Conservation (phyloP, 2,329 filamentous ascomycete genomes). For the Colletotrichum orbiculare region DNA sequence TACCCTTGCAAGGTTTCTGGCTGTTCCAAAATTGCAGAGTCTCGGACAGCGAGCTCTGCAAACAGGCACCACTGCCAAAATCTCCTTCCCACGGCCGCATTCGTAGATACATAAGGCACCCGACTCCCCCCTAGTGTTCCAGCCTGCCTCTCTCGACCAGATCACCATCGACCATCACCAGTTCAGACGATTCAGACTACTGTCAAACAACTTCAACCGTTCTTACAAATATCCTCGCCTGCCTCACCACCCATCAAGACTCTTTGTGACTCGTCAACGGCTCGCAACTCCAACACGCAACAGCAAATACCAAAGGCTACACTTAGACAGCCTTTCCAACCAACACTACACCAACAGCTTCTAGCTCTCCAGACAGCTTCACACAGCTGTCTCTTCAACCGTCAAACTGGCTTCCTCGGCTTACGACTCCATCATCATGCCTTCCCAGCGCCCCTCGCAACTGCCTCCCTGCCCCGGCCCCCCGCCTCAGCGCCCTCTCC, state of each 20-base stretch:
- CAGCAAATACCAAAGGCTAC: conserved; percentile 12
- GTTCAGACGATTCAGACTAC: conserved; percentile 12
- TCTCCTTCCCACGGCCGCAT: conserved; percentile 26
- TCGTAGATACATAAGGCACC: conserved; percentile 38
- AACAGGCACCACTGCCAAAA: conserved; percentile 35
- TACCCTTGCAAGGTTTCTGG: conserved; percentile 36
- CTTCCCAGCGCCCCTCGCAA: conserved; percentile 71
- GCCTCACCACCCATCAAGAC: conserved; percentile 19
- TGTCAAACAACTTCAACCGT: conserved; percentile 15
- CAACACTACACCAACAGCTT: conserved; percentile 32
- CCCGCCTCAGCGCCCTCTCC: conserved; percentile 72
- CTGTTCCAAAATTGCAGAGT: conserved; percentile 36
- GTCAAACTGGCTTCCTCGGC: conserved; percentile 37
- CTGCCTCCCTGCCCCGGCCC: conserved; percentile 76
- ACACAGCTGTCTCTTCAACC: conserved; percentile 32
- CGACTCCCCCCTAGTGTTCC: conserved; percentile 27
- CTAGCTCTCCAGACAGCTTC: conserved; percentile 12
- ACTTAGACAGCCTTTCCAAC: conserved; percentile 21
- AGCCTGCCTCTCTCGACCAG: conserved; percentile 7
- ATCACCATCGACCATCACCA: conserved; percentile 24
- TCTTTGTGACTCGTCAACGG: conserved; percentile 27
- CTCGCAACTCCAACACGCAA: conserved; percentile 9
- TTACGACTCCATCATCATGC: conserved; percentile 55
- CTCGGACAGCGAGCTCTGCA: conserved; percentile 34
- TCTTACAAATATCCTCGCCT: conserved; percentile 20